Percentiles rank a stretch among this genome's conserved stretches.
Evolutionary conservation across 2,329 filamentous ascomycete species (phyloP).

Genomic region (Fusarium marasasianum): DNA sequence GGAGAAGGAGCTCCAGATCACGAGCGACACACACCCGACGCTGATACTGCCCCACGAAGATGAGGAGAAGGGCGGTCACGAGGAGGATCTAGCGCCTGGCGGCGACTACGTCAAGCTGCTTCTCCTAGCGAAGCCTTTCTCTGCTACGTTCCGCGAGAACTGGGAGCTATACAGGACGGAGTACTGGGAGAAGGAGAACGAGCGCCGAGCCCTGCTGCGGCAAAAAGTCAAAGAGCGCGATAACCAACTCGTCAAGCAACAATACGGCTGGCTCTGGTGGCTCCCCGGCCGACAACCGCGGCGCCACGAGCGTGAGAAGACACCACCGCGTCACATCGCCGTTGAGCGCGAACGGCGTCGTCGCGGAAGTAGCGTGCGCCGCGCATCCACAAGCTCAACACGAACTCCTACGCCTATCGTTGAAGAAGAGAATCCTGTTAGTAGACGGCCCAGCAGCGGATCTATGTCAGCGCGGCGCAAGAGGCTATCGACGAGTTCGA

Average conservation of each 20-base stretch:
- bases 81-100: conserved; percentile 89
- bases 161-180: conserved; percentile 95
- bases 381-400: conserved; percentile 62
- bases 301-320: conserved; percentile 52
- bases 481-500: conserved; percentile 57
- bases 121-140: conserved; percentile 93
- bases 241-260: conserved; percentile 71
- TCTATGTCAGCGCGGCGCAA: conserved; percentile 62
- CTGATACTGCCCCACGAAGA: conserved; percentile 59
- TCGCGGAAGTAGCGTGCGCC: conserved; percentile 62
- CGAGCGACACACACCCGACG: conserved; percentile 53
- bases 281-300: conserved; percentile 69
- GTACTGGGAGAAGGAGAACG: conserved; percentile 98
- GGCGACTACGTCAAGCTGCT: conserved; percentile 93
- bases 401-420: conserved; percentile 60
- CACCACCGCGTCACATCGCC: conserved; percentile 53
- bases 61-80: conserved; percentile 74
- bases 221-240: conserved; percentile 75
- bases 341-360: conserved; percentile 59
- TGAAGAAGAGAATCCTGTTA: conserved; percentile 56
- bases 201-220: conserved; percentile 79
- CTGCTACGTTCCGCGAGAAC: conserved; percentile 91
- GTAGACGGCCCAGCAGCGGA: conserved; percentile 58
- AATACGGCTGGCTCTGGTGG: conserved; percentile 87
- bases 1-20: conserved; percentile 65